These are phyloP conservation scores for Colletotrichum phormii DNA, from an alignment of 2,329 filamentous ascomycete species.

Conservation along the genomic window DNA sequence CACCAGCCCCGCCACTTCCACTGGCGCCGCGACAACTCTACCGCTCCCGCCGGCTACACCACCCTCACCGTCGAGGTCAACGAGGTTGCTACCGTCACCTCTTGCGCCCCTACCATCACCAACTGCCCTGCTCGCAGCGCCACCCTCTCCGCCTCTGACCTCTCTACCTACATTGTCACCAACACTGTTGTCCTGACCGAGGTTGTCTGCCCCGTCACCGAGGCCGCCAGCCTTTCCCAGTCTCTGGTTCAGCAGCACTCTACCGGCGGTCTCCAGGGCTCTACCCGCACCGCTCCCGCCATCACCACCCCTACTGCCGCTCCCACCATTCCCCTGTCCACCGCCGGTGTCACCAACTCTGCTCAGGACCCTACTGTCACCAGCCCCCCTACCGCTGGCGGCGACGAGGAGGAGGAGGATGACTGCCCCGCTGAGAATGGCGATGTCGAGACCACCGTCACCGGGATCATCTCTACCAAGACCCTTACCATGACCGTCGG, in stretches of 20 bases:
- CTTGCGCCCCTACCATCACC: conserved; percentile 67
- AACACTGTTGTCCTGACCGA: conserved; percentile 53
- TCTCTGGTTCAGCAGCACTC: conserved; percentile 50
- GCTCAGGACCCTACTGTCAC: conserved; percentile 37
- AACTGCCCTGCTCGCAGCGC: conserved; percentile 61
- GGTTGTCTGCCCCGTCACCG: conserved; percentile 59
- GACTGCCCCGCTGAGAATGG: conserved; percentile 33
- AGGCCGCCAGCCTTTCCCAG: conserved; percentile 54
- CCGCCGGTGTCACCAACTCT: conserved; percentile 49
- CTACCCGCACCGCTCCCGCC: conserved; percentile 47
- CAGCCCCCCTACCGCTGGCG: conserved; percentile 16
- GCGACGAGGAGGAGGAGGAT: conserved; percentile 28
- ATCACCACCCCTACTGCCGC: conserved; percentile 38
- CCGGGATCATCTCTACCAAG: conserved; percentile 46
- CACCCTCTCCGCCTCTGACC: conserved; percentile 50
- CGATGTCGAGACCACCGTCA: conserved; percentile 39
- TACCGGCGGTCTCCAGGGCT: conserved; percentile 51
- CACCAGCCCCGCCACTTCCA: conserved; percentile 50
- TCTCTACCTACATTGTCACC: conserved; percentile 49
- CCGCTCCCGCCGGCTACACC: conserved; percentile 44
- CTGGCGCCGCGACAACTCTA: conserved; percentile 39
- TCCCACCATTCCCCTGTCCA: conserved; percentile 42
- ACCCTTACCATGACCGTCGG: conserved; percentile 50
- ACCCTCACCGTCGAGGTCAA: conserved; percentile 65
- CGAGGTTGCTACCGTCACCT: conserved; percentile 67